Base-by-base conservation (phyloP, 179 eudicot species). In the Gypsophila paniculata region DNA sequence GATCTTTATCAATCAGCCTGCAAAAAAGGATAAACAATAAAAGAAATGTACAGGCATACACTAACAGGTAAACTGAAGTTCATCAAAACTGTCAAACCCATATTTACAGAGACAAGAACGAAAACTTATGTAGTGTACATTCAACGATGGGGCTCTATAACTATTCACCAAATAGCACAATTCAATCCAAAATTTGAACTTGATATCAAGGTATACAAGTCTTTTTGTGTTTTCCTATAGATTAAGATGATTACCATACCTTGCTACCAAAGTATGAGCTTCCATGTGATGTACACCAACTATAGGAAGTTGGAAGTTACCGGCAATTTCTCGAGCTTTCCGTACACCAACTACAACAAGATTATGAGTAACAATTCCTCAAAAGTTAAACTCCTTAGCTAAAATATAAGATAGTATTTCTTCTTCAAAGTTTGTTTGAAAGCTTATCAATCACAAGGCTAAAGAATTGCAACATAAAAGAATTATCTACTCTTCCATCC, bases 251-350 rank as follows among this genome's bases (percentile, higher is more conserved):
- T 53, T 39, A 14, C 18, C 44, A 26, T 86, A 90, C 99, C 99
- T 92, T 65, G 96, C 97, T 17, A 94, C 95, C 74, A 94, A 85
- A 79, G 99, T 87, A 78, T 94, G 99, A 81, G 99, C 99, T 83
- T 94, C 99, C 99, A 94, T 94, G 76, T 94, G 99, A 82, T 94
- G 99, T 21, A 94, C 96, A 69, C 91, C 94, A 72, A 94, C 88
- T 44, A 91, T 80, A 52, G 99, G 99, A 58, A 94, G 78, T 71
- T 85, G 83, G 76, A 81, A 88, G 69, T 76, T 72, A 49, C 96
- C 86, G 61, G 99, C 96, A 71, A 94, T 78, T 77, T 84, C 84
- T 74, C 99, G 88, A 78, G 97, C 99, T 82, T 94, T 94, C 76
- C 79, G 87, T 73, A 94, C 96, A 77, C 99, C 99, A 86, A 94